These are phyloP conservation scores for Apophysomyces elegans DNA, from an alignment of 371 early-diverging fungal species.

Conservation along the genomic window DNA sequence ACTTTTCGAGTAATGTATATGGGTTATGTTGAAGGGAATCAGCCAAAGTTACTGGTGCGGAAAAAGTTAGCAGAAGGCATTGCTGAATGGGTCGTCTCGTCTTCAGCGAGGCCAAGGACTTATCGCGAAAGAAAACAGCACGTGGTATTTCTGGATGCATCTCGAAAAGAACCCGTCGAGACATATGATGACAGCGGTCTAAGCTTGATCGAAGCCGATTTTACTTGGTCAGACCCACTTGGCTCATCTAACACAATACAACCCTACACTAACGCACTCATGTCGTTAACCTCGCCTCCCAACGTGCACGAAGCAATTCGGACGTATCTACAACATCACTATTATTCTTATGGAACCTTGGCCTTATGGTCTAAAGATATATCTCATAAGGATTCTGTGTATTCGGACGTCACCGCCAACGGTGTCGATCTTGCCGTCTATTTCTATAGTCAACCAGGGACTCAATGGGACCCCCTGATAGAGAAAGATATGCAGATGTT, in stretches of 20 bases:
- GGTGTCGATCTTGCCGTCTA: constrained; percentile 26
- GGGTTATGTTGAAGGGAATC: constrained; percentile 13
- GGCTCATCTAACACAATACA: too few species aligned
- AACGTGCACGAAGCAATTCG: constrained; percentile 12
- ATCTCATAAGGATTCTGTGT: not conserved
- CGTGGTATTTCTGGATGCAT: constrained; percentile 13
- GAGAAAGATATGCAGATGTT: constrained; percentile 19
- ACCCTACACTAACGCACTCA: not conserved
- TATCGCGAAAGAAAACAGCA: constrained; percentile 19
- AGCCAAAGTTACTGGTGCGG: not conserved
- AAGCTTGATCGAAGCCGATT: constrained; percentile 29
- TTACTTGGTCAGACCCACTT: constrained; percentile 15
- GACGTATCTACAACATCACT: constrained; percentile 11
- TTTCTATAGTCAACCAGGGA: constrained; percentile 18
- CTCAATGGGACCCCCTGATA: not conserved
- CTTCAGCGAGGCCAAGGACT: not conserved
- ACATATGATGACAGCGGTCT: constrained; percentile 28
- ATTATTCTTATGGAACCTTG: constrained; percentile 1
- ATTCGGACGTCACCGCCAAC: constrained; percentile 17
- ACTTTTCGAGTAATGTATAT: constrained; percentile 17
- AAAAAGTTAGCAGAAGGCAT: constrained; percentile 15
- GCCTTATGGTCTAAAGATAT: not conserved
- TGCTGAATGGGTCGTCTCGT: constrained; percentile 8
- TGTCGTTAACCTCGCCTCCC: not conserved
- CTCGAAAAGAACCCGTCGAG: constrained; percentile 21